Percentiles rank a stretch among this genome's conserved stretches.
Conservation (phyloP, 306 rosid species). For the Sicyos baderoa region DNA sequence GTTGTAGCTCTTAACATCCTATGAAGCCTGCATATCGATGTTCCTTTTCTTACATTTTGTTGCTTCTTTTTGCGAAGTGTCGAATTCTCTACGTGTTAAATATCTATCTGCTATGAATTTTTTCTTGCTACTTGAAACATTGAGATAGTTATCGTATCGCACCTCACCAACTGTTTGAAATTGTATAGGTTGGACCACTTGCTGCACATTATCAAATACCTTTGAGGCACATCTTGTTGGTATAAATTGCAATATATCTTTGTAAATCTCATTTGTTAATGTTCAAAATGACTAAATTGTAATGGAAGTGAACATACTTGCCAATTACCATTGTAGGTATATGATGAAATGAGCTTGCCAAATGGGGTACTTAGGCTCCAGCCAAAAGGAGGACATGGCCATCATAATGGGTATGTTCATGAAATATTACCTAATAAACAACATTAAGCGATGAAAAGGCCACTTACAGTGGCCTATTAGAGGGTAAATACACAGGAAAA, state of each 20-base stretch:
- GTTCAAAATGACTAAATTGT: neutral
- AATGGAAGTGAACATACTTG: constrained; percentile 6
- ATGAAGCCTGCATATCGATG: neutral
- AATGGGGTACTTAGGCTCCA: constrained; percentile 80
- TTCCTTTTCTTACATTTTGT: neutral
- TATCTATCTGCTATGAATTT: neutral
- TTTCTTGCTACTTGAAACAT: neutral
- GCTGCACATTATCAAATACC: constrained; percentile 88
- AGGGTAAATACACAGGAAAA: no score
- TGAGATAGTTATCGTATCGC: neutral
- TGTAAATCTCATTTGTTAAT: constrained; percentile 6
- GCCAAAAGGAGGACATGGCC: constrained; percentile 88
- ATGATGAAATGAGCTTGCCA: constrained; percentile 95
- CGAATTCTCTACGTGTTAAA: neutral
- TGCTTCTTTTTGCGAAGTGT: neutral
- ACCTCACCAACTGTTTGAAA: neutral
- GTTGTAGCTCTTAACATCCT: neutral
- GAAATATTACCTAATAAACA: constrained; percentile 14
- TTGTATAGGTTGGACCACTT: constrained; percentile 76
- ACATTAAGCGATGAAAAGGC: no score
- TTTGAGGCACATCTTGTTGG: constrained; percentile 75
- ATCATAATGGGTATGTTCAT: constrained; percentile 79
- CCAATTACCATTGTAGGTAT: constrained; percentile 38
- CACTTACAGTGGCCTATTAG: no score
- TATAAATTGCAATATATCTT: constrained; percentile 26